A percentile compares a stretch with the other conserved stretches of the same genome.
phyloP scores from a whole-genome alignment of 2,329 filamentous ascomycete genomes.

The Talaromyces sp. region DNA sequence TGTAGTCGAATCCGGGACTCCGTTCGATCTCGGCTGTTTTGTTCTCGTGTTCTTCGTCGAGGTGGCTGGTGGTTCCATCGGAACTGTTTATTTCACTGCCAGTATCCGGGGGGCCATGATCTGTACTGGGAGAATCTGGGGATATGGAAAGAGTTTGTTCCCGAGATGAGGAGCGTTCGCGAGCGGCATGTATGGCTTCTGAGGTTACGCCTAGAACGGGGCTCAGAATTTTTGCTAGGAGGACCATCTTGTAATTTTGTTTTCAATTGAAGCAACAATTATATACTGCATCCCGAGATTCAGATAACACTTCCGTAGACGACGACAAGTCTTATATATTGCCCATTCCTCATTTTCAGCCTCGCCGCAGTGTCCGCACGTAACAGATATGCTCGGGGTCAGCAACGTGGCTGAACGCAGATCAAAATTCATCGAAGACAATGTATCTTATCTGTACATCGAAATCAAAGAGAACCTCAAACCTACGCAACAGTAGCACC shows the following conservation, averaged over 20 bases:
- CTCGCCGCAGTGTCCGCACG: background rate
- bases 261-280: background rate
- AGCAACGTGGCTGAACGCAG: background rate
- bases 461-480: background rate
- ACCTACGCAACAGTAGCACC: background rate
- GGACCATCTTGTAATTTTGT: background rate
- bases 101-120: background rate
- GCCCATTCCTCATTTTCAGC: background rate
- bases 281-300: no score
- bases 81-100: no score
- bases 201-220: background rate
- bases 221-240: background rate
- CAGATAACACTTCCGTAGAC: no score
- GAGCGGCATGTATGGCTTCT: conserved; percentile 4
- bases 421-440: background rate
- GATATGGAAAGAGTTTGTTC: background rate
- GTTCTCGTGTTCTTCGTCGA: background rate
- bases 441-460: background rate
- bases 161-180: background rate
- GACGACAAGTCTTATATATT: background rate
- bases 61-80: background rate
- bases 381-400: background rate
- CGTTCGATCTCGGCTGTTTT: background rate
- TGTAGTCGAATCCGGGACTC: background rate
- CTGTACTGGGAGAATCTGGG: background rate